Evolutionary conservation across 495 filamentous ascomycete species (phyloP).

Genomic region (Penicillium riverlandense): DNA sequence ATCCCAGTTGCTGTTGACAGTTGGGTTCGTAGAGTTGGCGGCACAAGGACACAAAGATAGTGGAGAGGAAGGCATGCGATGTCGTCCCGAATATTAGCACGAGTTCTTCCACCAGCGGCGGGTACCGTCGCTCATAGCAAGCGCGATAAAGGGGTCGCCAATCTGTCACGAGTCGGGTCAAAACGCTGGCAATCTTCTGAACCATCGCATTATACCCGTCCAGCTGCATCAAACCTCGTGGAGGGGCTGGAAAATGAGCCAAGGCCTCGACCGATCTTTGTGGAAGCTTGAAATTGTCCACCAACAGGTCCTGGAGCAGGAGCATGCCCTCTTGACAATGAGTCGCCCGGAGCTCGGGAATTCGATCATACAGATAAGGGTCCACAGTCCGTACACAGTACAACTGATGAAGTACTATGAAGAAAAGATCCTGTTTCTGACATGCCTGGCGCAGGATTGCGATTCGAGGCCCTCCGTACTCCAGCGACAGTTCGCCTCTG

Average conservation of each 20-base stretch:
- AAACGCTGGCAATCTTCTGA: background rate
- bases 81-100: background rate
- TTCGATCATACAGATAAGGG: background rate
- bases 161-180: conserved; percentile 18
- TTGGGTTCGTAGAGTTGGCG: background rate
- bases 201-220: conserved; percentile 2
- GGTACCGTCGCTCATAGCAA: too few relatives aligned
- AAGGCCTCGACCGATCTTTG: background rate
- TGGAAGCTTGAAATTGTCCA: background rate
- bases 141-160: too few relatives aligned
- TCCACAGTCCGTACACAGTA: conserved; percentile 34
- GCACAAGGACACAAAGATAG: conserved; percentile 2
- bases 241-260: background rate
- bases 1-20: background rate
- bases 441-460: conserved; percentile 53
- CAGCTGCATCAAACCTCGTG: background rate
- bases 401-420: conserved; percentile 60
- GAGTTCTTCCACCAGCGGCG: background rate
- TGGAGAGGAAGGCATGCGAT: conserved; percentile 1
- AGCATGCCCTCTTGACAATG: background rate
- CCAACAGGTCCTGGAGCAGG: conserved; percentile 3
- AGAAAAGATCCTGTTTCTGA: conserved; percentile 48
- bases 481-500: background rate
- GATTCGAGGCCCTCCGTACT: conserved; percentile 34
- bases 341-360: conserved; percentile 3